Conservation (phyloP, 2,329 filamentous ascomycete genomes). For the Aspergillus texensis region DNA sequence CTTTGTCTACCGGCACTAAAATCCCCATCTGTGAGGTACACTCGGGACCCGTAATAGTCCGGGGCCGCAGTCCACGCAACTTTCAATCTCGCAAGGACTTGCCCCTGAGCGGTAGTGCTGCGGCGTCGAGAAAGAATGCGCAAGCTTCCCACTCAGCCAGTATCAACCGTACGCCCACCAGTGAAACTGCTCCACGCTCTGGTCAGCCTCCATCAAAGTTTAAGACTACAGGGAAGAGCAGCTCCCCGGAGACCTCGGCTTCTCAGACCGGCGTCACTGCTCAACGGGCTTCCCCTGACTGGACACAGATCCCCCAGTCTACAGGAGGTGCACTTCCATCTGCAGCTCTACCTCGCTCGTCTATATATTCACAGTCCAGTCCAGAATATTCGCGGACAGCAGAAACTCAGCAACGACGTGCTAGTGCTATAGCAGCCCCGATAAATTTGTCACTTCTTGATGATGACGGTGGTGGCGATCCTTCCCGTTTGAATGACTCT, state of each 20-base stretch:
- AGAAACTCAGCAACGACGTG: constrained; percentile 38
- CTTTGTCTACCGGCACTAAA: constrained; percentile 80
- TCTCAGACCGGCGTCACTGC: constrained; percentile 31
- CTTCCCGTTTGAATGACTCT: constrained; percentile 29
- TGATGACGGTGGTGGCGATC: constrained; percentile 56
- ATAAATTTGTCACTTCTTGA: constrained; percentile 61
- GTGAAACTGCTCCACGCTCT: constrained; percentile 31
- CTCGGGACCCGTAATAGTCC: constrained; percentile 89
- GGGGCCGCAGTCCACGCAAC: constrained; percentile 88
- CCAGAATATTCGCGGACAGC: constrained; percentile 52
- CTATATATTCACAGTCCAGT: constrained; percentile 55
- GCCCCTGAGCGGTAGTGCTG: constrained; percentile 77
- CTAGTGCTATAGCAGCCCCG: constrained; percentile 45
- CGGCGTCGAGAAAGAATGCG: constrained; percentile 74
- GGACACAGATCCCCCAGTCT: constrained; percentile 38
- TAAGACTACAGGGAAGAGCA: constrained; percentile 36
- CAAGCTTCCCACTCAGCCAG: constrained; percentile 36
- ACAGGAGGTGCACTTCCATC: constrained; percentile 20
- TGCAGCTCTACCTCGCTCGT: constrained; percentile 29
- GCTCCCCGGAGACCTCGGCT: constrained; percentile 37
- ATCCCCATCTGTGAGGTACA: constrained; percentile 79
- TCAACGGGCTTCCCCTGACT: constrained; percentile 36
- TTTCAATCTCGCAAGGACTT: constrained; percentile 94
- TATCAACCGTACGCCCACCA: constrained; percentile 36
- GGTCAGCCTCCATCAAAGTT: constrained; percentile 32